These are phyloP conservation scores for Bryum argenteum DNA, from an alignment of 225 moss, liverwort and hornwort genomes.

Conservation along the genomic window DNA sequence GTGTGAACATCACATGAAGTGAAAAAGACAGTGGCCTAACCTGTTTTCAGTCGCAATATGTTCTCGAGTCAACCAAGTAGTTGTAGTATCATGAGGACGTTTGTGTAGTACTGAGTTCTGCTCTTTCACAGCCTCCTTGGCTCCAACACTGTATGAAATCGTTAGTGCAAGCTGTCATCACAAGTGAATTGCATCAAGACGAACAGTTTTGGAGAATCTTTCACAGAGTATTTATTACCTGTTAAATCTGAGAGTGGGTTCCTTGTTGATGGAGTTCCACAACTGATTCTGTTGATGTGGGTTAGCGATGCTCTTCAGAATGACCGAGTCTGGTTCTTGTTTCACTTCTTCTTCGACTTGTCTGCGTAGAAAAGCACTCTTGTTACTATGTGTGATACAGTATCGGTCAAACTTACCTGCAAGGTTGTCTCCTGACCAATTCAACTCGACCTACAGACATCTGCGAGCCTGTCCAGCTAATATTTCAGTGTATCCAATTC, in stretches of 20 bases:
- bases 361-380: conserved; percentile 16
- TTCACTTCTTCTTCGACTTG: conserved; percentile 18
- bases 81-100: conserved; percentile 13
- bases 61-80: conserved; percentile 17
- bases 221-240: conserved; percentile 24
- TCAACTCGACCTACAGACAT: not conserved
- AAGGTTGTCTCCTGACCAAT: not conserved
- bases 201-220: not conserved
- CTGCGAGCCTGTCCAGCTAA: conserved; percentile 3
- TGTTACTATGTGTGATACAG: conserved; percentile 12
- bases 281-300: conserved; percentile 27
- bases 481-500: conserved; percentile 12
- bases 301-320: conserved; percentile 28
- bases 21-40: not conserved
- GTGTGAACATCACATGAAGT: not conserved
- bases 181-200: conserved; percentile 1
- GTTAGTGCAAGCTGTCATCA: conserved; percentile 8
- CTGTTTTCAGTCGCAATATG: conserved; percentile 7
- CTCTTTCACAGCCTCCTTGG: conserved; percentile 26
- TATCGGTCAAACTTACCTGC: conserved; percentile 1
- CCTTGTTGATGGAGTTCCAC: conserved; percentile 40
- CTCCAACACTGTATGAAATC: conserved; percentile 18
- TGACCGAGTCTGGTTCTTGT: conserved; percentile 32
- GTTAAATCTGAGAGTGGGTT: conserved; percentile 19
- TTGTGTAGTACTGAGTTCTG: conserved; percentile 10